Evolutionary conservation across 345 rosid genomes (phyloP), one percentile per base, ranked within the genome.

Genomic region (Acer campestre): DNA sequence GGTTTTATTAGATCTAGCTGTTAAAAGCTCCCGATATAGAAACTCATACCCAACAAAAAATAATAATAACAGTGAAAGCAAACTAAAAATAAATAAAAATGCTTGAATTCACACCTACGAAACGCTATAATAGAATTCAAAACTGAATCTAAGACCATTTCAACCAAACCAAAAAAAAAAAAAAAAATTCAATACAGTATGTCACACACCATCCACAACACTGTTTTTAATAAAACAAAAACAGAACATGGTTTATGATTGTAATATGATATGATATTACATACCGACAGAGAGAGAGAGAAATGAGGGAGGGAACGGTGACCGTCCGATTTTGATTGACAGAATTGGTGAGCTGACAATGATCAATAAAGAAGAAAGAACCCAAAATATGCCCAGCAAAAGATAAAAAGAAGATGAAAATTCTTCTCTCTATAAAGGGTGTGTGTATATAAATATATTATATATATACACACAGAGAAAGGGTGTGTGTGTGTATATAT

Each of bases 1-100:
- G 18, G 17, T 38, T 53, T 23, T 35, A 16, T 22, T 38, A 38
- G 72, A 75, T 75, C 78, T 67, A 38, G 6, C 68, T 31, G 42
- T 12, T 13, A 65, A 65, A 65, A 65, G 20, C 27, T n/a, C 64
- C 29, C 7, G 29, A 61, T 22, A 8, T 61, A 8, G 16, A 46
- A 46, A 46, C 14, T 10, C 3, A 10, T 9, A 46, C 12, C 49
- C 49, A 58, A 23, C 17, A 11, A 17, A 25, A 22, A 14, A 8
- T 10, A 31, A 51, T 7, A 14, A 65, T 63, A n/a, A 49, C 22
- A 48, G 35, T n/a, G 22, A 58, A 11, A 6, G 20, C 10, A n/a
- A 48, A 69, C 12, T 14, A 8, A 23, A 35, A 8, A n/a, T n/a
- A n/a, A 22, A 35, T 1, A 22, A 23, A 22, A 14, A 40, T 22